Conservation (phyloP, 2,329 filamentous ascomycete genomes). For the Trichoderma hamatum region DNA sequence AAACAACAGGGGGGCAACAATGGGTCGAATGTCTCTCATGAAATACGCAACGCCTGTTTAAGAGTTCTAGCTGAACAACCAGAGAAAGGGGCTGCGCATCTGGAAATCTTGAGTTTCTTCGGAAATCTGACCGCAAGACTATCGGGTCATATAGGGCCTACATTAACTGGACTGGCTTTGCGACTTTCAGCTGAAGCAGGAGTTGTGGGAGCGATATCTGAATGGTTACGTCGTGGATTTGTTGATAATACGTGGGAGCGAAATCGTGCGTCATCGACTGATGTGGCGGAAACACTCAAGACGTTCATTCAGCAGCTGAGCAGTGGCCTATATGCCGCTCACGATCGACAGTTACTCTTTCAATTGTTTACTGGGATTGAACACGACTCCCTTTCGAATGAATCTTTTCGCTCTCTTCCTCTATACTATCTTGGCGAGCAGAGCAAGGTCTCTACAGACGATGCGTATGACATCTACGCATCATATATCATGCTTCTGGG, state of each 20-base stretch:
- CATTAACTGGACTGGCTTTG: slow-evolving; percentile 39
- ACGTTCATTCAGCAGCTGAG: slow-evolving; percentile 25
- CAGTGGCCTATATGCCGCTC: neutral
- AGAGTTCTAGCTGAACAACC: slow-evolving; percentile 28
- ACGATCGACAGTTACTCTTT: slow-evolving; percentile 35
- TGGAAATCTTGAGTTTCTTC: slow-evolving; percentile 42
- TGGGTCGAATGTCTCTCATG: slow-evolving; percentile 28
- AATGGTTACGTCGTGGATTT: slow-evolving; percentile 35
- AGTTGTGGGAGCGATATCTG: slow-evolving; percentile 31
- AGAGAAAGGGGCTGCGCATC: slow-evolving; percentile 10
- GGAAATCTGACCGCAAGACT: slow-evolving; percentile 47
- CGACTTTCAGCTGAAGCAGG: slow-evolving; percentile 37
- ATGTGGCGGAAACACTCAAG: slow-evolving; percentile 33
- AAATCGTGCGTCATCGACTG: slow-evolving; percentile 27
- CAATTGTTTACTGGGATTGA: slow-evolving; percentile 38
- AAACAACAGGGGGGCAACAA: neutral
- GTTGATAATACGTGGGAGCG: slow-evolving; percentile 28
- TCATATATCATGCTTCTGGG: slow-evolving; percentile 38
- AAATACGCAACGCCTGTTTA: slow-evolving; percentile 34
- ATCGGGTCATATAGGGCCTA: slow-evolving; percentile 33
- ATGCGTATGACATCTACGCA: slow-evolving; percentile 31
- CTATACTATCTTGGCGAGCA: slow-evolving; percentile 26
- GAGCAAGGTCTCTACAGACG: neutral
- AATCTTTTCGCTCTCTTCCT: slow-evolving; percentile 35
- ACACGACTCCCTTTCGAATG: slow-evolving; percentile 28